These are phyloP conservation scores for Paramecium sonneborni DNA, from an alignment of 73 alveolate species.

Conservation along the genomic window DNA sequence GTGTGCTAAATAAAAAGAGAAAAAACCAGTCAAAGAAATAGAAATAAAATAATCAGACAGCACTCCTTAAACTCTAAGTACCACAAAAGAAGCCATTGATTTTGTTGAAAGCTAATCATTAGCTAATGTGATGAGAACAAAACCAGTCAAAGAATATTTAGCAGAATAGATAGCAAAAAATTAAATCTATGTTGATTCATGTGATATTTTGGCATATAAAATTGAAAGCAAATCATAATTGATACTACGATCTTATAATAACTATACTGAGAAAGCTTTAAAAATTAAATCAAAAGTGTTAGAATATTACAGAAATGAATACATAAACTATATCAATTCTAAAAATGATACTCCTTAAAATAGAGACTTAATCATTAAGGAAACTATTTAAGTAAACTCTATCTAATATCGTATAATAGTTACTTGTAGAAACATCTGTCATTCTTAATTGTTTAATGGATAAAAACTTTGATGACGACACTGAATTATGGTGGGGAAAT, in stretches of 20 bases:
- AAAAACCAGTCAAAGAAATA: neutral
- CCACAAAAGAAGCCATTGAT: slow-evolving; percentile 28
- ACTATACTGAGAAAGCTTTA: slow-evolving; percentile 1
- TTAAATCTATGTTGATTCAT: neutral
- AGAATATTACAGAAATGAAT: neutral
- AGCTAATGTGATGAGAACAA: slow-evolving; percentile 15
- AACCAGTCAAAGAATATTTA: neutral
- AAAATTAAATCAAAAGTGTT: neutral
- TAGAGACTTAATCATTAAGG: neutral
- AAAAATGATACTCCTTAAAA: neutral
- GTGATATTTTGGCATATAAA: neutral
- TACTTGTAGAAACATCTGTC: neutral
- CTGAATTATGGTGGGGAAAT: slow-evolving; percentile 44
- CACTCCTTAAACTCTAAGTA: neutral
- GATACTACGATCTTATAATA: slow-evolving; percentile 14
- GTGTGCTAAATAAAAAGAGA: neutral
- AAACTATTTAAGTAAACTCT: neutral
- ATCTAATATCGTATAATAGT: neutral
- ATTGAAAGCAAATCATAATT: slow-evolving; percentile 17
- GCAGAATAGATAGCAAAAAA: neutral
- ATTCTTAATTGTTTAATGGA: slow-evolving; percentile 47
- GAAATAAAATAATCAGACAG: neutral
- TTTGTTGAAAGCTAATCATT: neutral
- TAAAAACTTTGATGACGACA: slow-evolving; percentile 37
- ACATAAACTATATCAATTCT: neutral